These are phyloP conservation scores for Fabrea salina DNA, from an alignment of 169 alveolate species.

Conservation along the genomic window DNA sequence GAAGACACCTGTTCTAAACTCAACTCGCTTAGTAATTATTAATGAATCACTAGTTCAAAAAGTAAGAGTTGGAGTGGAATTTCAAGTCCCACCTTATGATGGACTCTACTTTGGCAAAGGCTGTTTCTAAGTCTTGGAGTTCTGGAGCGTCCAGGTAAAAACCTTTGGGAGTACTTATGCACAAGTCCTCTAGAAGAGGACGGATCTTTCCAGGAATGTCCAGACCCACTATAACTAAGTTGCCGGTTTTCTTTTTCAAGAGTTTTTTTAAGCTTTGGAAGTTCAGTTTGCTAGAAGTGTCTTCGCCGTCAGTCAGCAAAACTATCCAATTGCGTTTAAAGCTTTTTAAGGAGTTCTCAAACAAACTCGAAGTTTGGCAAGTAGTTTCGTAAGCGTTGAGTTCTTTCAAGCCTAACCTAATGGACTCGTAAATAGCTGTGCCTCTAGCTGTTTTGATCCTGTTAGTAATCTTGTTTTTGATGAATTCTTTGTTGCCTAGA, in stretches of 20 bases:
- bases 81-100: no score
- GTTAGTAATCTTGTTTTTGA: not conserved
- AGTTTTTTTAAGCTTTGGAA: not conserved
- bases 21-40: no score
- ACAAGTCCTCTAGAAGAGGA: not conserved
- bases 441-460: not conserved
- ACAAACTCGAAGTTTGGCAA: not conserved
- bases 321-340: not conserved
- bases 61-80: no score
- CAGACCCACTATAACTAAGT: conserved; percentile 1
- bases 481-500: not conserved
- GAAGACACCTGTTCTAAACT: no score
- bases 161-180: conserved; percentile 18
- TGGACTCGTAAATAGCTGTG: conserved; percentile 24
- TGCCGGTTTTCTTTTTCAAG: not conserved
- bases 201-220: not conserved
- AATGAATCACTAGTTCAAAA: no score
- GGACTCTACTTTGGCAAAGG: no score
- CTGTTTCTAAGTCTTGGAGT: not conserved
- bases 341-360: not conserved
- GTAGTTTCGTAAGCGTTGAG: not conserved
- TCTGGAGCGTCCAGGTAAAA: not conserved
- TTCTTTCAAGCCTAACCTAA: not conserved
- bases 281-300: not conserved
- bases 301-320: conserved; percentile 19